Conservation (phyloP, 352 stramenopile species). For the Blastocystis sp. region DNA sequence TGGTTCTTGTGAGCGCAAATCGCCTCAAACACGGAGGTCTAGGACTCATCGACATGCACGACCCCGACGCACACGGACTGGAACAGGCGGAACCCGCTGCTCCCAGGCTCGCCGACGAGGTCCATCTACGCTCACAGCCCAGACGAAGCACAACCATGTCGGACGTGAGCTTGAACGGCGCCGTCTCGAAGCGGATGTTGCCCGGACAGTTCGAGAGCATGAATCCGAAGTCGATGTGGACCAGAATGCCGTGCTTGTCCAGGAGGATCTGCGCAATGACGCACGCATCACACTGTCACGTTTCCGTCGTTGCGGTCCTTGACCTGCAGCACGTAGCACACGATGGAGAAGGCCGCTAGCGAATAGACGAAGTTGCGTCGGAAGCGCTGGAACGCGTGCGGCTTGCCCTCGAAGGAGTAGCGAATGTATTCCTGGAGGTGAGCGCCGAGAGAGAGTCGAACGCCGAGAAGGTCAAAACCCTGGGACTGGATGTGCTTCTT, state of each 20-base stretch:
- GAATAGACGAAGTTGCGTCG: constrained; percentile 93
- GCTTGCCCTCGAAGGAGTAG: constrained; percentile 85
- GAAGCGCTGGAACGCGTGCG: constrained; percentile 85
- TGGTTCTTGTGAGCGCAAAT: constrained; percentile 91
- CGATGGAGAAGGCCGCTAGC: constrained; percentile 95
- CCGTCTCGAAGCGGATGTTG: constrained; percentile 97
- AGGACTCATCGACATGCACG: constrained; percentile 89
- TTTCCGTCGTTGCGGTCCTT: constrained; percentile 87
- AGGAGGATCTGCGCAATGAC: constrained; percentile 93
- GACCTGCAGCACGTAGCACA: constrained; percentile 96
- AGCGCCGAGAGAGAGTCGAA: constrained; percentile 84
- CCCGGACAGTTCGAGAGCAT: constrained; percentile 95
- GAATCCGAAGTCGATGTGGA: constrained; percentile 99
- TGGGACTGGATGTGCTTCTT: constrained; percentile 83
- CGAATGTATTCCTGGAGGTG: constrained; percentile 87
- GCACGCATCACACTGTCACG: not conserved
- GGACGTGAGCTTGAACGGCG: constrained; percentile 98
- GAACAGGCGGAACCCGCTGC: constrained; percentile 17
- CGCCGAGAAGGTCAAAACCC: constrained; percentile 80
- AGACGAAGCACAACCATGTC: constrained; percentile 98
- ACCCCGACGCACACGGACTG: constrained; percentile 88
- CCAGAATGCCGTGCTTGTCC: constrained; percentile 94
- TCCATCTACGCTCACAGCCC: constrained; percentile 80
- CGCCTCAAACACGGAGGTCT: constrained; percentile 93
- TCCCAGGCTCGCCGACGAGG: constrained; percentile 24